Base-by-base conservation (phyloP, 257 asterid species). In the Osmanthus fragrans region DNA sequence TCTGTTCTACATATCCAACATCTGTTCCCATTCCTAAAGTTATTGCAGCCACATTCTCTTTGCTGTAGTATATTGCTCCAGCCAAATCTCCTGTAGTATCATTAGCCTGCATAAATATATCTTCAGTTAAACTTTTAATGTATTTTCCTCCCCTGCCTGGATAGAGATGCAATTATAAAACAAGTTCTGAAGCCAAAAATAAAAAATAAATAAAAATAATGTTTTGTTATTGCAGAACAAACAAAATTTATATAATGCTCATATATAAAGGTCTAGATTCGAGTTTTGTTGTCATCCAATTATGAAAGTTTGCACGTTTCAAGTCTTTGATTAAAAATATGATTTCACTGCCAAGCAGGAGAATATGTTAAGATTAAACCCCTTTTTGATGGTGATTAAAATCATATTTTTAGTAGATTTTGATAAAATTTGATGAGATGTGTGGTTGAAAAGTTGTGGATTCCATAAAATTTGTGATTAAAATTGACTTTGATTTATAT, bases 11-110 rank as follows among this genome's bases (percentile, higher is more conserved):
- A 75, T 88, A 91, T 45, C 92, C 92, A 64, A 85, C 92, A 74
- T 90, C 89, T 0, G 93, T 90, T 25, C 90, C 89, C 96, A 89
- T 82, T 42, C 93, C 97, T 64, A 93, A 82, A 65, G 88, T 88
- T 74, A 93, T 86, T 39, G 96, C 92, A 7, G 92, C 94, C 11
- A 93, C 93, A 73, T 88, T 83, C 34, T 90, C 96, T 84, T 81
- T 83, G 84, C 80, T 90, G 82, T 87, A 90, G 64, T 93, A 93
- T 82, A 92, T 87, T 32, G 92, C 97, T 79, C 97, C 97, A 19
- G 97, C 97, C 77, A 93, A 87, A 84, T 88, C 83, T 64, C 97
- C 97, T 58, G 91, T 82, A 27, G 93, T 90, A 77, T 90, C 96
- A 80, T 86, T 88, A 32, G 84, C 93, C 96, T 92, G 82, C 68